Base-by-base conservation (phyloP, 2,329 filamentous ascomycete genomes). In the Curvularia hawaiiensis region DNA sequence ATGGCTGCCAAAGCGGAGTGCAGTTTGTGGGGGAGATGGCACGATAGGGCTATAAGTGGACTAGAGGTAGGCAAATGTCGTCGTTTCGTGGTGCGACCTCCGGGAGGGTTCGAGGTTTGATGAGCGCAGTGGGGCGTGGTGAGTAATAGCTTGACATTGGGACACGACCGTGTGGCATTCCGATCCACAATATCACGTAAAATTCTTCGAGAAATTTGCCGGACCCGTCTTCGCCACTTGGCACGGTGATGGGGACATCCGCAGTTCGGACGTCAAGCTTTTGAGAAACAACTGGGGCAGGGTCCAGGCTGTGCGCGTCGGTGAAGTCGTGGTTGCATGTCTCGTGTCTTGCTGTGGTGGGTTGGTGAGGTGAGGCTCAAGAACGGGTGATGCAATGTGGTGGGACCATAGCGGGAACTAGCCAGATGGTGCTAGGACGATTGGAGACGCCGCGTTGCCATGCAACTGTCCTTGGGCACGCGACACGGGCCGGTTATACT, bases 131-230 rank as follows among this genome's bases (percentile, higher is more conserved):
- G 70, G 68, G 66, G 64, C 65, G 56, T 49, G 45, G 62, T 71
- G 65, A 64, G 61, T 70, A 69, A 72, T 70, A 66, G 68, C 60
- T 61, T 55, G 58, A 52, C 56, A 53, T 45, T 59, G 56, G 54
- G 58, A 66, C 58, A 65, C 57, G 56, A 61, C 59, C 52, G 61
- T 61, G 47, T 65, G 61, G 54, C 58, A 31, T 26, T 35, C 20
- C 43, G 68, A 60, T 68, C 70, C 70, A 72, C 69, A 70, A 20
- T 67, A 63, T 71, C 54, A 70, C 63, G 65, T 67, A 70, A 71
- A 69, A 69, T 22, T 65, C 63, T 70, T 70, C 63, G 61, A 68
- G 55, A 70, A 67, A 65, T 51, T 63, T 66, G 59, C 58, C 62
- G 45, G 52, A 38, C 62, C 66, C 58, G 61, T 52, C 50, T 63